Evolutionary conservation across 169 alveolate species (phyloP).

Genomic region (Plasmodium coatneyi): DNA sequence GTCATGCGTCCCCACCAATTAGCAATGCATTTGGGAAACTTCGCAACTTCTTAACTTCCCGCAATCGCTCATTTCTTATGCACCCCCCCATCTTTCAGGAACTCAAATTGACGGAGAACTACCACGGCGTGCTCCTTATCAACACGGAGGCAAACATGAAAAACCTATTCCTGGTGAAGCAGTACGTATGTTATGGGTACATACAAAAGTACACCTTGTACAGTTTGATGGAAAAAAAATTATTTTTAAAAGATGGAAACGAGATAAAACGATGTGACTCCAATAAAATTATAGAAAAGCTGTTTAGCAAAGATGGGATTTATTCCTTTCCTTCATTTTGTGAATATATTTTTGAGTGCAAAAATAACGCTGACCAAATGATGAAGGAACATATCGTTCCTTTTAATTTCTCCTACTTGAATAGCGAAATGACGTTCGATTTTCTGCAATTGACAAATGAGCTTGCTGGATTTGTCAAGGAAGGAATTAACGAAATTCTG

Average conservation of each 20-base stretch:
- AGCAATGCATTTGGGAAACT: background rate
- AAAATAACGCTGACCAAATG: conserved; percentile 33
- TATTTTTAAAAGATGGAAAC: conserved; percentile 38
- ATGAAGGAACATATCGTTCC: conserved; percentile 36
- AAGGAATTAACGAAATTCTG: conserved; percentile 44
- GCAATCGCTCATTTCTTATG: background rate
- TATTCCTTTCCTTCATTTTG: conserved; percentile 33
- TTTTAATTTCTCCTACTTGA: conserved; percentile 51
- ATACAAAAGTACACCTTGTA: conserved; percentile 46
- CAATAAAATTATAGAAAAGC: conserved; percentile 22
- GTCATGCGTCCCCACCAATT: background rate
- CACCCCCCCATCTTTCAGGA: background rate
- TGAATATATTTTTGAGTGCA: conserved; percentile 64
- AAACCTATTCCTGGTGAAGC: conserved; percentile 26
- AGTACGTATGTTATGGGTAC: conserved; percentile 61
- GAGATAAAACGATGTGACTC: conserved; percentile 44
- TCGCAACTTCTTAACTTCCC: background rate
- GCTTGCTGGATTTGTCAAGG: conserved; percentile 28
- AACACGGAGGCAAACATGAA: conserved; percentile 31
- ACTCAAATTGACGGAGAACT: conserved; percentile 8
- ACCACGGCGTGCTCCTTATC: conserved; percentile 21
- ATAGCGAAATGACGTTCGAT: conserved; percentile 22
- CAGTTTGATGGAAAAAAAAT: conserved; percentile 46
- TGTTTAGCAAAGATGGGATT: conserved; percentile 31
- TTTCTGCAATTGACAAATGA: conserved; percentile 32